phyloP scores from a whole-genome alignment of 106 monocot genomes.

The Dioscorea alata region DNA sequence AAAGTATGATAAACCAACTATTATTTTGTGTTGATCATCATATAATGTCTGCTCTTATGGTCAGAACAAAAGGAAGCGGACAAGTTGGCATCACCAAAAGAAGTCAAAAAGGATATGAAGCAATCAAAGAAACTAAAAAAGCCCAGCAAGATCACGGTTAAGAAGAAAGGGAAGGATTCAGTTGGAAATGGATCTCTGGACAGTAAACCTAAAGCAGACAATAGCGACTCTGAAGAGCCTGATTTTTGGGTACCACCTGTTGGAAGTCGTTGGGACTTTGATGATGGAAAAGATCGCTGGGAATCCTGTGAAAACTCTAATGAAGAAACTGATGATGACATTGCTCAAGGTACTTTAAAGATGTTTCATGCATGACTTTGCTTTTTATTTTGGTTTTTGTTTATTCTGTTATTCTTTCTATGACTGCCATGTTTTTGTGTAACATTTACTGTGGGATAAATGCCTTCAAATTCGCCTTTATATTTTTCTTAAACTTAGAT shows the following conservation, averaged over 20 bases:
- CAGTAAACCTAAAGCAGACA: slow-evolving; percentile 8
- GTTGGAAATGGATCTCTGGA: slow-evolving; percentile 3
- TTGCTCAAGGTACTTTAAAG: slow-evolving; percentile 28
- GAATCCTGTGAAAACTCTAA: slow-evolving; percentile 19
- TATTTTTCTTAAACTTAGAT: no score
- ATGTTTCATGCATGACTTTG: not conserved
- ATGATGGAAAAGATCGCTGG: slow-evolving; percentile 87
- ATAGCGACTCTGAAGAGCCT: slow-evolving; percentile 36
- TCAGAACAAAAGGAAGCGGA: slow-evolving; percentile 50
- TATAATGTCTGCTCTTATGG: not conserved
- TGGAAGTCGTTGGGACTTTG: slow-evolving; percentile 85
- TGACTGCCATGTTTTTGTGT: no score
- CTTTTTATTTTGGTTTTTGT: no score
- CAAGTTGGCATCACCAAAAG: slow-evolving; percentile 17
- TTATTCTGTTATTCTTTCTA: no score
- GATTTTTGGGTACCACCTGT: slow-evolving; percentile 90
- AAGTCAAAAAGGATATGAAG: slow-evolving; percentile 20
- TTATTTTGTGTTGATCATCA: no score
- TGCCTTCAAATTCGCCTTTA: no score
- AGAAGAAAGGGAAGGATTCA: slow-evolving; percentile 25
- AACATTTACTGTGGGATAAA: no score
- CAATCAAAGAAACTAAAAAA: slow-evolving; percentile 16
- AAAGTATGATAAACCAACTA: no score
- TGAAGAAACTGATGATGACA: slow-evolving; percentile 25
- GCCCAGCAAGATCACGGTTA: slow-evolving; percentile 1